Percentiles rank a stretch among this genome's conserved stretches.
Evolutionary conservation across 176 grass and related monocot genomes (phyloP).

Genomic region (Aegilops longissima): DNA sequence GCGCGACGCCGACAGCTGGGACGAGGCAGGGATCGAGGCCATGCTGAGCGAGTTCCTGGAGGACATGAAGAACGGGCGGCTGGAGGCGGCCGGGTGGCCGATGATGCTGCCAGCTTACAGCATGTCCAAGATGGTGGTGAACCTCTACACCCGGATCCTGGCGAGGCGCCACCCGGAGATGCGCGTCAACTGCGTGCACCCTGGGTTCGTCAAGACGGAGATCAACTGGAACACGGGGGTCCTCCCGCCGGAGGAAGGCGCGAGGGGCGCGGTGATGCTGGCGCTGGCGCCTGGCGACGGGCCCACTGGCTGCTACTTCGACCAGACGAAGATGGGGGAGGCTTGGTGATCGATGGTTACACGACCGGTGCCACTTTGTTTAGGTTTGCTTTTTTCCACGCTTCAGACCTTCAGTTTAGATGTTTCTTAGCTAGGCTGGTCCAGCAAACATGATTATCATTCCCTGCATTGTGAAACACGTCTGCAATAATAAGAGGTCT

Average conservation of each 20-base stretch:
- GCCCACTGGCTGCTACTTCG: conserved; percentile 57
- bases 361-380: too few relatives aligned
- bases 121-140: conserved; percentile 61
- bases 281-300: conserved; percentile 46
- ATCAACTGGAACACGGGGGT: conserved; percentile 56
- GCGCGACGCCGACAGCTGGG: conserved; percentile 40
- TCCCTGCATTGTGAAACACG: too few relatives aligned
- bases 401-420: not conserved
- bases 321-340: conserved; percentile 41
- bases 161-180: conserved; percentile 51
- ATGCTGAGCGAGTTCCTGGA: conserved; percentile 51
- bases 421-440: too few relatives aligned
- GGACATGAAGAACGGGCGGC: conserved; percentile 53
- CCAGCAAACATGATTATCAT: too few relatives aligned
- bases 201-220: conserved; percentile 59
- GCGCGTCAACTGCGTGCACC: conserved; percentile 57
- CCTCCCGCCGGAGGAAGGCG: conserved; percentile 54
- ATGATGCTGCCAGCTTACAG: conserved; percentile 70
- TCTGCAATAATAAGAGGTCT: too few relatives aligned
- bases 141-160: conserved; percentile 56
- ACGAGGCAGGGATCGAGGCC: conserved; percentile 29
- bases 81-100: conserved; percentile 67
- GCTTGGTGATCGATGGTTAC: conserved; percentile 26
- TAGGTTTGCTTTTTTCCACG: too few relatives aligned
- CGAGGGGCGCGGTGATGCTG: conserved; percentile 56